Conservation (phyloP, 73 alveolate genomes). For the Paraurostyla sp. region DNA sequence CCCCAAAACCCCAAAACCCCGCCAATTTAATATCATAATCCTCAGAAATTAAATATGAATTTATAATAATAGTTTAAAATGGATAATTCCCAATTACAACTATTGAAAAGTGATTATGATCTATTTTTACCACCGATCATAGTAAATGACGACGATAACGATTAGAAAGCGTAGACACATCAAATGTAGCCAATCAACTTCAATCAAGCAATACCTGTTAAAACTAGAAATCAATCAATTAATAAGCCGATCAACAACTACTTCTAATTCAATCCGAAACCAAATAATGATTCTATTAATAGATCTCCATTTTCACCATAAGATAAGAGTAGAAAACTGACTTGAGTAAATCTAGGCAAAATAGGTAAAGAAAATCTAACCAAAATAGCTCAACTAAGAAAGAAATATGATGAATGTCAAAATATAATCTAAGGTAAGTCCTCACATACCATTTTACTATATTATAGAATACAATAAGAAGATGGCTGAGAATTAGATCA, state of each 20-base stretch:
- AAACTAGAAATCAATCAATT: no score
- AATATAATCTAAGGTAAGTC: conserved; percentile 4
- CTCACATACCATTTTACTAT: not conserved
- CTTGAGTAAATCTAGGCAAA: conserved; percentile 34
- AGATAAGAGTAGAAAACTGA: not conserved
- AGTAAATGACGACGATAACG: conserved; percentile 4
- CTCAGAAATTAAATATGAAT: not conserved
- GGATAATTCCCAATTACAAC: conserved; percentile 32
- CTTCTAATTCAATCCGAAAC: no score
- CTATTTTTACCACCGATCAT: conserved; percentile 1
- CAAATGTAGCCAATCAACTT: no score
- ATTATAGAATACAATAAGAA: conserved; percentile 34
- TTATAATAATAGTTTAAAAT: not conserved
- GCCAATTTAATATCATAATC: no score
- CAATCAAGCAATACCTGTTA: no score
- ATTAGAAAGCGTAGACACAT: no score
- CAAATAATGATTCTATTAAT: not conserved
- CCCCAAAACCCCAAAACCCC: no score
- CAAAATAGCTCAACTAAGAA: conserved; percentile 10
- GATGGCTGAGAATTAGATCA: conserved; percentile 54
- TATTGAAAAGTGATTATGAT: conserved; percentile 35
- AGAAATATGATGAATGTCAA: conserved; percentile 27
- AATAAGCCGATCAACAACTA: no score
- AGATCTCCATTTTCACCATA: no score
- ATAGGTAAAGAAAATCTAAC: conserved; percentile 36